Conservation (phyloP, 225 moss, liverwort and hornwort species). For the Bryum argenteum region DNA sequence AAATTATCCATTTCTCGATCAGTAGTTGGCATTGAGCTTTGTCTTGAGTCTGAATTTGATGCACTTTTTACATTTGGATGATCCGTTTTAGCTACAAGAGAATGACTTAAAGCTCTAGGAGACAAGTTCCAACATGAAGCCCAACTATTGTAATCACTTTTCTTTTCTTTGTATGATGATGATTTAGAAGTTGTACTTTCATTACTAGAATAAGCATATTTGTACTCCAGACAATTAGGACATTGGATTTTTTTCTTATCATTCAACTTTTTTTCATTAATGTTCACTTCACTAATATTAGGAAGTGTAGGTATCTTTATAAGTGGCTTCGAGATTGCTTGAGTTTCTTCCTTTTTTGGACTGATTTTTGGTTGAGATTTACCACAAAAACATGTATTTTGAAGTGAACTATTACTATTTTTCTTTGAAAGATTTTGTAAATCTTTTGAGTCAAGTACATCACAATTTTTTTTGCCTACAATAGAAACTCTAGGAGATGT, state of each 20-base stretch:
- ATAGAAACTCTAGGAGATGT: background rate
- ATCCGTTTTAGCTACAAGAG: background rate
- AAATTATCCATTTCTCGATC: background rate
- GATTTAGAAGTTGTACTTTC: background rate
- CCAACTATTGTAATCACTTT: slow-evolving; percentile 3
- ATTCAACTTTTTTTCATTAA: background rate
- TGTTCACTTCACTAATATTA: background rate
- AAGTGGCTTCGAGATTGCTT: background rate
- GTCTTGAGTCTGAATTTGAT: background rate
- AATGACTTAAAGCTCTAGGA: background rate
- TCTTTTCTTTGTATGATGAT: background rate
- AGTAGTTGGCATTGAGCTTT: background rate
- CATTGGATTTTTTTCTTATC: background rate
- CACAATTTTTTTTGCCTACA: background rate
- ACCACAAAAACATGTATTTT: background rate
- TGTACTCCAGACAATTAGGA: background rate
- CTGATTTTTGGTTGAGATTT: background rate
- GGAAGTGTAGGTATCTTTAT: background rate
- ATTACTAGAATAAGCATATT: background rate
- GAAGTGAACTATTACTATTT: accelerated
- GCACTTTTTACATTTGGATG: background rate
- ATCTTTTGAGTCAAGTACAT: background rate
- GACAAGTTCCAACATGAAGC: slow-evolving; percentile 35
- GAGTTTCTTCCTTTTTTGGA: background rate
- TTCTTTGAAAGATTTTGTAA: background rate